Conservation (phyloP, 208 protist species). For the Trypanosoma boissoni region DNA sequence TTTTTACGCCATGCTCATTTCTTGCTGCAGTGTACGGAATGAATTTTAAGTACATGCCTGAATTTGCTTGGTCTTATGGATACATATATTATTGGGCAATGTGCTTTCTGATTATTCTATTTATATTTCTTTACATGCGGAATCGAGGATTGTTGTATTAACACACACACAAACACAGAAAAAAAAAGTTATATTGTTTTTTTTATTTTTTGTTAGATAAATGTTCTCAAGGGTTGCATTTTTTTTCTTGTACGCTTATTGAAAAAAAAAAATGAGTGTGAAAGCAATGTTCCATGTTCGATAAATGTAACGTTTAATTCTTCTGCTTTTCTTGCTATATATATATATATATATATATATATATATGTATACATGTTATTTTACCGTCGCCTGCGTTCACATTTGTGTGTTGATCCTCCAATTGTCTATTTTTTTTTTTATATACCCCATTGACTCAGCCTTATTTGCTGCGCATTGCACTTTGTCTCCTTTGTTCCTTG, state of each 20-base stretch:
- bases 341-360: constrained; percentile 5
- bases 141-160: constrained; percentile 19
- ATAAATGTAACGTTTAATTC: too few relatives aligned
- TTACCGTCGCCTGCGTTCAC: too few relatives aligned
- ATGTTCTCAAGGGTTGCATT: background rate
- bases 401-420: too few relatives aligned
- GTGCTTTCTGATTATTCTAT: constrained; percentile 47
- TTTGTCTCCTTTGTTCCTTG: too few relatives aligned
- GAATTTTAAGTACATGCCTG: constrained; percentile 85
- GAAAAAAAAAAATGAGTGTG: constrained; percentile 1
- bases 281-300: too few relatives aligned
- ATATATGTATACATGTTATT: background rate
- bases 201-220: too few relatives aligned
- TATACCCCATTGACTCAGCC: too few relatives aligned
- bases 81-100: constrained; percentile 71
- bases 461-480: too few relatives aligned
- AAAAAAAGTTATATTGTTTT: background rate
- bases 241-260: constrained; percentile 2
- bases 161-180: background rate
- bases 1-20: constrained; percentile 88
- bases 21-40: constrained; percentile 88
- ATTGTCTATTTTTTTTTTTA: too few relatives aligned
- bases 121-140: constrained; percentile 63
- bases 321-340: background rate
- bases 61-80: constrained; percentile 66